A percentile compares a stretch with the other conserved stretches of the same genome.
Evolutionary conservation across 176 grass and related monocot species (phyloP).

Genomic region (Aegilops umbellulata): DNA sequence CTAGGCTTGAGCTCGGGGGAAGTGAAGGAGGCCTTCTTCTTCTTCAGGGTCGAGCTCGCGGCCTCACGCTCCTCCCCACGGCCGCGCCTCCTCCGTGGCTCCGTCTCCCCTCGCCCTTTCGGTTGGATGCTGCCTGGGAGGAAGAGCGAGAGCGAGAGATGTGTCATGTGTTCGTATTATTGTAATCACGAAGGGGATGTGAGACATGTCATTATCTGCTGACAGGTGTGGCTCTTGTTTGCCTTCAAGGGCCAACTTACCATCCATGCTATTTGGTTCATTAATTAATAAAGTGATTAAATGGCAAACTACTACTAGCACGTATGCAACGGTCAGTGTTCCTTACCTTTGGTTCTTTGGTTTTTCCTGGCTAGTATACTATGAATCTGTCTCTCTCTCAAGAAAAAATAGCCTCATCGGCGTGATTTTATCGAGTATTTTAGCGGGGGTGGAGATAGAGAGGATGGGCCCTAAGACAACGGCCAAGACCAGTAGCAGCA

Average conservation of each 20-base stretch:
- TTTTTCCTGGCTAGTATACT: neutral
- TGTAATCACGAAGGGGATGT: no score
- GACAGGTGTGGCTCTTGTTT: neutral
- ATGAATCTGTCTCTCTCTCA: no score
- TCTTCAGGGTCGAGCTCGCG: neutral
- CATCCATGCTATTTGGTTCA: neutral
- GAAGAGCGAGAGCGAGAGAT: neutral
- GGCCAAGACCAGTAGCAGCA: neutral
- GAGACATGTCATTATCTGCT: conserved; percentile 30
- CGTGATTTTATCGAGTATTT: neutral
- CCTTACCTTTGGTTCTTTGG: neutral
- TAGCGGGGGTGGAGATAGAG: no score
- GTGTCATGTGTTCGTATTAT: neutral
- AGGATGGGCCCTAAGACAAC: neutral
- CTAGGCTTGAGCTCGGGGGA: neutral
- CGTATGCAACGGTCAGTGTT: neutral
- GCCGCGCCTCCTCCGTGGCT: neutral
- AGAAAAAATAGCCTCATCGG: neutral
- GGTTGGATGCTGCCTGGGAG: conserved; percentile 10
- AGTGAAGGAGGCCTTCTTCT: neutral
- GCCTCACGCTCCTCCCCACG: neutral
- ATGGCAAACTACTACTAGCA: neutral
- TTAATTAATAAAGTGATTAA: neutral
- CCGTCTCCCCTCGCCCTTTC: neutral
- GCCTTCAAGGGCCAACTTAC: neutral